Evolutionary conservation across 768 basidiomycete genomes (phyloP).

Genomic region (Clitopilus hobsonii): DNA sequence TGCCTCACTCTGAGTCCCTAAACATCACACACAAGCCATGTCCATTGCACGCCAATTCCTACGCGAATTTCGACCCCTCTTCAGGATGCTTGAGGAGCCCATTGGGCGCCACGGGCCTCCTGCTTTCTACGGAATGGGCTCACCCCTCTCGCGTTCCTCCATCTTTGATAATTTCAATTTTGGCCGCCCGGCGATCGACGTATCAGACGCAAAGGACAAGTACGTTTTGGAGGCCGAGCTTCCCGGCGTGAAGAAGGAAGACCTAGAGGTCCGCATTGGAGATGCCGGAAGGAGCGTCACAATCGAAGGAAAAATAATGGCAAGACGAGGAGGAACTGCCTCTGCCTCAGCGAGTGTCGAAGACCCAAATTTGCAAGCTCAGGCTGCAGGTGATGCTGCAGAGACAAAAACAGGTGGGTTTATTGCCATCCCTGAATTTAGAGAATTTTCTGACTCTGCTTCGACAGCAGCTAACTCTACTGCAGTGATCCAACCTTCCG

Average conservation of each 20-base stretch:
- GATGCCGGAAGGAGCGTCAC: constrained; percentile 67
- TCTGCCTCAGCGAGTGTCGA: constrained; percentile 4
- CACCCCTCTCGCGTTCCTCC: constrained; percentile 13
- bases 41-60: constrained; percentile 62
- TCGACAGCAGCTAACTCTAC: constrained; percentile 16
- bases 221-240: constrained; percentile 75
- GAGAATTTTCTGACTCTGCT: background rate
- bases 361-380: constrained; percentile 4
- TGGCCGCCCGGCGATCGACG: constrained; percentile 58
- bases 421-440: background rate
- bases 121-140: constrained; percentile 10
- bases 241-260: constrained; percentile 76
- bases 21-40: constrained; percentile 33
- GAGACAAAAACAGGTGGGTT: background rate
- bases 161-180: constrained; percentile 46
- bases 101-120: constrained; percentile 31
- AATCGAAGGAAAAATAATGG: constrained; percentile 59
- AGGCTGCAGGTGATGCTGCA: constrained; percentile 5
- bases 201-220: constrained; percentile 58
- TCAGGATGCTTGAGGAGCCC: constrained; percentile 75
- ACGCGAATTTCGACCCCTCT: constrained; percentile 69
- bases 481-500: too few species aligned
- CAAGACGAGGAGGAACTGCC: constrained; percentile 16
- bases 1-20: background rate
- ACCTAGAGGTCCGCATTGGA: constrained; percentile 65